Base-by-base conservation (phyloP, 2,329 filamentous ascomycete species). In the Septoria linicola region DNA sequence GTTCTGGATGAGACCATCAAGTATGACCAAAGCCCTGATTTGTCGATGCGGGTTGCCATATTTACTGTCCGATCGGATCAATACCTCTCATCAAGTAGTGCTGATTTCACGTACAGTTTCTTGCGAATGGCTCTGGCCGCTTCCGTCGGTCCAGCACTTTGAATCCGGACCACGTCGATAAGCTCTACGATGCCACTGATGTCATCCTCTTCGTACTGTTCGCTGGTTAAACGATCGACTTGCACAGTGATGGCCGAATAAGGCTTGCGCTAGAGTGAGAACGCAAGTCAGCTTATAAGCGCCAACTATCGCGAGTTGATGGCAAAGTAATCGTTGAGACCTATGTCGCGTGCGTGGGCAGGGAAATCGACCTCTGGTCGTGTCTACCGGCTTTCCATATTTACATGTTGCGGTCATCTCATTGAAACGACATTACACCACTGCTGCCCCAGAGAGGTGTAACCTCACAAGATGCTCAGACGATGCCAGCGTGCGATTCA, bases 21-120 rank as follows among this genome's bases (percentile, higher is more conserved):
- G 80, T 42, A 99, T 85, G 8, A 87, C 86, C 17, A 99, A 80
- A 30, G 93, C 88, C 53, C 93, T 83, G 27, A 97, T 79, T 71
- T 99, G 93, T 42, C 90, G 86, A 70, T 97, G 92, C n/a, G 88
- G 79, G 65, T 84, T 95, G 63, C 93, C 93, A 72, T 99, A 97
- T 75, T 99, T 99, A 31, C 82, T 85, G 57, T n/a, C n/a, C 25
- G 31, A 16, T 21, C n/a, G n/a, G 41, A 16, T 47, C 35, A 47
- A 34, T 34, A n/a, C 4, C 8, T 3, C 8, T 17, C 13, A n/a
- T 19, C 14, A 5, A 11, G 37, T 27, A 36, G 14, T 20, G 7
- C 14, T 16, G 14, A 19, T 13, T 17, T 11, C 25, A 37, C 81
- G 66, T 70, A 85, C 79, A 99, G 82, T 76, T 97, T 97, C 81